Evolutionary conservation across 1,139 yeast genomes (phyloP), one percentile per base, ranked within the genome.

Genomic region (Geotrichum carabidarum): DNA sequence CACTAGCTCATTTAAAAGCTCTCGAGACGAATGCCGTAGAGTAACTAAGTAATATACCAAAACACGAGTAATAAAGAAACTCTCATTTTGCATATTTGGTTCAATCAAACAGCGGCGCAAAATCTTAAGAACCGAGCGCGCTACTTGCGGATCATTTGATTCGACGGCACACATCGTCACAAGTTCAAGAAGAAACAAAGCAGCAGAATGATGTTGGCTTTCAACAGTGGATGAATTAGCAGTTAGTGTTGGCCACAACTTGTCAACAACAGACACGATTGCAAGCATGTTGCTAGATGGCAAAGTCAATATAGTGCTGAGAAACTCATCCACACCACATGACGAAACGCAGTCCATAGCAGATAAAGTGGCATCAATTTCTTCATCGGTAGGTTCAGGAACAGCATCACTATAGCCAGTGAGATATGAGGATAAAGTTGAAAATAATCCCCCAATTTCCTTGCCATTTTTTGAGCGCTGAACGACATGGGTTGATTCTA

Each of bases 311-410:
- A 44, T 17, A n/a, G 30, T 46, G 1, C 73, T 75, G 58, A 85
- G 77, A 7, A 86, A 70, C 1, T 71, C 71, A 0, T 79, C 71
- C 8, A 89, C 71, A 47, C 79, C 78, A 58, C 90, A 80, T 0
- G 90, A 80, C 55, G 80, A 80, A 52, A 90, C 77, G 66, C 97
- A 91, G 62, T 91, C 95, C 54, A 86, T 73, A 0, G 96, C 85
- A 4, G 89, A 83, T 27, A 86, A 70, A 0, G 98, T 86, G 1
- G 88, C 80, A 59, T 90, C 96, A 50, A 93, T 84, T 64, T 91
- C 98, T 63, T 86, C 95, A 56, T 87, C 95, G 1, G 94, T 80
- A 4, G 99, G 99, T 67, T 91, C 97, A 7, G 86, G 85, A 1
- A 87, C 83, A 44, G 87, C 94, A 63, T 90, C 97, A 0, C 85